Base-by-base conservation (phyloP, 352 stramenopile genomes). In the Globisporangium yorkense region DNA sequence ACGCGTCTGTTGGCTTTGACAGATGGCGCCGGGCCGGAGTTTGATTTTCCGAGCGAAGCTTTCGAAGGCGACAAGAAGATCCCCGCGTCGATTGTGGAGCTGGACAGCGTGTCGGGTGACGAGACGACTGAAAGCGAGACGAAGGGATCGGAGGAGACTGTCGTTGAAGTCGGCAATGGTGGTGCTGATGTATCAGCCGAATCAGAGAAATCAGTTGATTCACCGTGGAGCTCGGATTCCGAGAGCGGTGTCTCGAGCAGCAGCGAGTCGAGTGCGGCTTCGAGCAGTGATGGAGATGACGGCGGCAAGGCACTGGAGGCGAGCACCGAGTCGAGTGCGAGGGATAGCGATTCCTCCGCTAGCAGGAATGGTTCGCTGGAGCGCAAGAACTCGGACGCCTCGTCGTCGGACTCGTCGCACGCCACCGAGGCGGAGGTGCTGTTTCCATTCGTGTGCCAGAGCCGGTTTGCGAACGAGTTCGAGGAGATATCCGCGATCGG, bases 401-500 rank as follows among this genome's bases (percentile, higher is more conserved):
- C 80, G 5, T 84, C 75, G 41, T 83, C 77, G 24, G 66, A 72
- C 16, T 86, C 77, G 29, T 78, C 74, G 6, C 58, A 63, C 15
- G 18, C 62, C 10, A 79, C 74, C 57, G 79, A 88, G 46, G 76
- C 66, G 0, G 77, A 92, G 47, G 80, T 87, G 41, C 54, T 94
- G n/a, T 88, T 94, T 44, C 81, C 84, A 21, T 92, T 91, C 59
- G 83, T 94, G 39, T 94, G 81, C 59, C 84, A 89, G 51, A 89
- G 81, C 43, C 84, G 84, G 33, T 94, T 94, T 58, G 66, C 78
- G 41, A 91, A 94, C 51, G 84, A 94, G 47, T 94, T 94, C 70
- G 74, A 88, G 33, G 79, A 94, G 60, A 62, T 92, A 12, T 92
- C 84, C 20, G 74, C 90, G 8, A 83, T 98, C 51, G 95, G 94